Base-by-base conservation (phyloP, 768 basidiomycete species). In the Hortiboletus flavorubellus region DNA sequence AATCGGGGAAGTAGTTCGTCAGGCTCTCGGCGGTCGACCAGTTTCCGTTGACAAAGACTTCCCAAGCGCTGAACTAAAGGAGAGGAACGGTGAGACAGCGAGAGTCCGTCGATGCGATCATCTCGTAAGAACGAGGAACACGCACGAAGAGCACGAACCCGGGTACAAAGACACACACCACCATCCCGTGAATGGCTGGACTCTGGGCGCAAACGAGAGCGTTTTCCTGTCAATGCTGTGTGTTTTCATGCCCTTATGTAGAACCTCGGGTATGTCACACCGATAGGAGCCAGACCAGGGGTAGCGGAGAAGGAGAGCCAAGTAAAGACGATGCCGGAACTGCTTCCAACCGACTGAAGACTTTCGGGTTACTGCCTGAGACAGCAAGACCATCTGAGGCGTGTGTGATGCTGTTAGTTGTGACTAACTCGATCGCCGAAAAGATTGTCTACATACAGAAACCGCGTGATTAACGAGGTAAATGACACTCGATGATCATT, bases 331-430 rank as follows among this genome's bases (percentile, higher is more conserved):
- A 56, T 51, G 5, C 72, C 21, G 1, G 76, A 68, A 8, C 72
- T 71, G 35, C 45, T 6, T 0, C 37, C 54, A 11, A 75, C 64
- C 73, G 70, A 29, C 63, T 47, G 51, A 86, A 84, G 44, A 85
- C 62, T 47, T 68, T 74, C 4, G 85, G 85, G 0, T 83, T 82
- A 52, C 81, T 77, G 0, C 80, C 78, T n/a, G 75, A 74, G 46
- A 76, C 56, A 3, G 84, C 78, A 10, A 86, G 75, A 59, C 80
- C 79, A 58, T 85, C 59, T 85, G 72, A 1, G 72, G 51, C 55
- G 73, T 66, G 59, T 65, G 71, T 67, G 31, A 58, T 29, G 65
- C n/a, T 2, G n/a, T 30, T 5, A 29, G 23, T 29, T 12, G 10
- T 12, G 10, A 10, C 4, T 18, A 8, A 2, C n/a, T n/a, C n/a